Evolutionary conservation across 2,329 filamentous ascomycete genomes (phyloP), one percentile per base, ranked within the genome.

Genomic region (Stagonosporopsis chrysanthemi): DNA sequence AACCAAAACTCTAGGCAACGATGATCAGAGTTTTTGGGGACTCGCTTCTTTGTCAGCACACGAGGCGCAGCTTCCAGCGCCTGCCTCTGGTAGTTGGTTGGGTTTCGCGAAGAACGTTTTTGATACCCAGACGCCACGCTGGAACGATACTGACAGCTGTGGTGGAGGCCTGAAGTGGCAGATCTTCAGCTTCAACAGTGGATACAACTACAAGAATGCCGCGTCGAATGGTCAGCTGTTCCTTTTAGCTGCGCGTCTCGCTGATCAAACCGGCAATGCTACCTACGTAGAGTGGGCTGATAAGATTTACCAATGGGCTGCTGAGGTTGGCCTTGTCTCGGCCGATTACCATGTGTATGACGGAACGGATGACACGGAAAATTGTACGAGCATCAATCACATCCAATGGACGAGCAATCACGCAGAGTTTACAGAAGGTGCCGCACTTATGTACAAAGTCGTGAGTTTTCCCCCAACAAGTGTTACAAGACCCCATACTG

Each of bases 141-240:
- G 91, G 90, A 86, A 92, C 29, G 11, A 31, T 71, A 80, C 77
- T 0, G 76, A 80, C 0, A 75, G 78, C 35, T 95, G 91, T 68
- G 81, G 80, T 28, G 91, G 91, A 49, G 91, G 91, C 7, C 79
- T 74, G 24, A 59, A 61, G 28, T 92, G 89, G 89, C 90, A 95
- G 77, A 91, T 96, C 63, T 92, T 87, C 71, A 75, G 82, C 1
- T 85, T 83, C 66, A 92, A 95, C 70, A 87, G 86, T 58, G 91
- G 91, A 12, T 87, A 91, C 70, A 82, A 85, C 65, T 94, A 95
- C 82, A 94, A 92, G 76, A 91, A 92, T 77, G 83, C 85, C 11
- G 82, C 90, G 62, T 86, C 87, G 55, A 94, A 92, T 71, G 90
- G 89, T 29, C 87, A 87, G 12, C 87, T 96, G 74, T 92, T 96